Percentiles rank a stretch among this genome's conserved stretches.
These are phyloP conservation scores for Aureobasidium vineae DNA, from an alignment of 2,329 filamentous ascomycete species.

Conservation along the genomic window DNA sequence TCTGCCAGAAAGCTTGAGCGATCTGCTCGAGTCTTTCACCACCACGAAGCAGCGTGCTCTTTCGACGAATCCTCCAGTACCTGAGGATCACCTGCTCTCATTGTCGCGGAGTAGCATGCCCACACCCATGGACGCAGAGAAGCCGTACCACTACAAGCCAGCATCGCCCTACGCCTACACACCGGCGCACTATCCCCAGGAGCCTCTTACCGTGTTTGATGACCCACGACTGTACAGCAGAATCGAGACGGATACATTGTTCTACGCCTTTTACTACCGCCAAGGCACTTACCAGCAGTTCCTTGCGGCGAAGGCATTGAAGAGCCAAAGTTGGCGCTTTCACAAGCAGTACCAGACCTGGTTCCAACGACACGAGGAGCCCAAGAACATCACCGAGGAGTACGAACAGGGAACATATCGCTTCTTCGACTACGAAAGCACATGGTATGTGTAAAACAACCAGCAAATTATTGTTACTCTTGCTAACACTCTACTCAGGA, in stretches of 20 bases:
- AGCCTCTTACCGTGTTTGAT: constrained; percentile 87
- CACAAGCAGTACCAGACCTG: constrained; percentile 99
- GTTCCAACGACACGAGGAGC: constrained; percentile 98
- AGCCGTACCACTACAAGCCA: constrained; percentile 79
- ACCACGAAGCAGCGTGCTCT: constrained; percentile 69
- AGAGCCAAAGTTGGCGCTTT: constrained; percentile 98
- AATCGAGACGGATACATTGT: constrained; percentile 93
- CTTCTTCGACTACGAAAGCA: constrained; percentile 99
- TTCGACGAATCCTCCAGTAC: constrained; percentile 56
- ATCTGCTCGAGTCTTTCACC: constrained; percentile 89
- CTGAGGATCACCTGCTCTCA: constrained; percentile 69
- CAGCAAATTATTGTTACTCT: background rate
- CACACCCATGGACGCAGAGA: constrained; percentile 74
- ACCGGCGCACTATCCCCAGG: constrained; percentile 83
- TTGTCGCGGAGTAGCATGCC: constrained; percentile 72
- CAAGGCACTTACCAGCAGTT: constrained; percentile 96
- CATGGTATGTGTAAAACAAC: constrained; percentile 66
- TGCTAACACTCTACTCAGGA: constrained; percentile 57
- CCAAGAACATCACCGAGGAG: constrained; percentile 97
- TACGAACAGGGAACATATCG: constrained; percentile 98
- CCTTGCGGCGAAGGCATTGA: constrained; percentile 91
- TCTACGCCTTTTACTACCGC: constrained; percentile 99
- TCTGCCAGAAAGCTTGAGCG: constrained; percentile 81
- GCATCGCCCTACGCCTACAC: constrained; percentile 72
- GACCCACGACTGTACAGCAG: constrained; percentile 82